A percentile compares a stretch with the other conserved stretches of the same genome.
Conservation (phyloP, 2,329 filamentous ascomycete species). For the Zymoseptoria pseudotritici region DNA sequence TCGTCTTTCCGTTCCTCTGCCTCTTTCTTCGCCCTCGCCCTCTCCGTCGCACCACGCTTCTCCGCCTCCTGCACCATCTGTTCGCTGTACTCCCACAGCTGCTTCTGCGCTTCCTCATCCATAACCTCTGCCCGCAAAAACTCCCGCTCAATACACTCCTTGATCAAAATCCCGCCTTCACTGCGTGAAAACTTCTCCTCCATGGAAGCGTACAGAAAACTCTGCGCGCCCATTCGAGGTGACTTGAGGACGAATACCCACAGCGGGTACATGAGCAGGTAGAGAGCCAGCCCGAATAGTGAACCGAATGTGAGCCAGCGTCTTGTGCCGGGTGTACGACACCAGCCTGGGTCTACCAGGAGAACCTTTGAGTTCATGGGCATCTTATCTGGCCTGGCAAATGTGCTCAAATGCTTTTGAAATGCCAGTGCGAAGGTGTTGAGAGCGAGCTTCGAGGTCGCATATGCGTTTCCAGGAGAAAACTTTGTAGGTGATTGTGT, state of each 20-base stretch:
- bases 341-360: conserved; percentile 77
- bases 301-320: conserved; percentile 82
- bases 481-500: conserved; percentile 30
- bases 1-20: conserved; percentile 31
- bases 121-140: conserved; percentile 64
- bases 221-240: conserved; percentile 74
- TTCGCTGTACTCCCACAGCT: conserved; percentile 84
- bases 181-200: conserved; percentile 62
- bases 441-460: conserved; percentile 58
- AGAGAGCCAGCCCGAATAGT: conserved; percentile 68
- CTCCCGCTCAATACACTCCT: conserved; percentile 76
- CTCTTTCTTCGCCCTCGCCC: conserved; percentile 52
- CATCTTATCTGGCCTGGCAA: conserved; percentile 73
- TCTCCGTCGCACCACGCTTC: conserved; percentile 63
- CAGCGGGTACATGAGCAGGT: conserved; percentile 68
- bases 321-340: conserved; percentile 77
- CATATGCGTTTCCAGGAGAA: conserved; percentile 40
- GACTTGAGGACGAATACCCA: conserved; percentile 89
- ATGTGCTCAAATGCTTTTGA: conserved; percentile 82
- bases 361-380: conserved; percentile 78
- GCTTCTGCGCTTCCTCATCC: conserved; percentile 73
- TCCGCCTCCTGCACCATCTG: conserved; percentile 74
- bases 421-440: conserved; percentile 86
- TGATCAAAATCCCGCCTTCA: conserved; percentile 65
- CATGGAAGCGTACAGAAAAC: conserved; percentile 78